Evolutionary conservation across 148 eudicot genomes (phyloP).

Genomic region (Silene latifolia): DNA sequence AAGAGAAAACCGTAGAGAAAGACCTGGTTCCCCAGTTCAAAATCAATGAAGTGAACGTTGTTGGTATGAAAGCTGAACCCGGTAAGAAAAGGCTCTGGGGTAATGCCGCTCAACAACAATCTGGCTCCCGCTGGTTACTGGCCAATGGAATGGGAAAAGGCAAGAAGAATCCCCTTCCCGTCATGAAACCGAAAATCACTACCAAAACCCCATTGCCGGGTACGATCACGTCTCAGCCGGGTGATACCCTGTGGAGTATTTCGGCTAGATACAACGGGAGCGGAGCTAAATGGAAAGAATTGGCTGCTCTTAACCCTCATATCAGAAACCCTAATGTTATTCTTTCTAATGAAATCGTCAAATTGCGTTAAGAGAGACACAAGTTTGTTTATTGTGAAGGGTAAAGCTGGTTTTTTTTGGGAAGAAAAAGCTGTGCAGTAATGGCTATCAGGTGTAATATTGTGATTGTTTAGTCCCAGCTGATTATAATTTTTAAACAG

Average conservation of each 20-base stretch:
- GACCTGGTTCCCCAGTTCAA: slow-evolving; percentile 68
- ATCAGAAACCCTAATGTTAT: slow-evolving; percentile 65
- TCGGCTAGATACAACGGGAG: slow-evolving; percentile 60
- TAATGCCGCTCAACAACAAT: slow-evolving; percentile 60
- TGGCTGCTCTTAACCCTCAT: slow-evolving; percentile 57
- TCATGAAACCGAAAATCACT: slow-evolving; percentile 50
- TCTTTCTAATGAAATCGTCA: slow-evolving; percentile 47
- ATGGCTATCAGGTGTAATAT: background rate
- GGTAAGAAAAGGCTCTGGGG: slow-evolving; percentile 93
- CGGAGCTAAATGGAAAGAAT: slow-evolving; percentile 64
- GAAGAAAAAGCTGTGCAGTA: no score
- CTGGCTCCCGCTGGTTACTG: slow-evolving; percentile 97
- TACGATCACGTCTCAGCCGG: slow-evolving; percentile 49
- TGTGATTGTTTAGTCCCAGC: background rate
- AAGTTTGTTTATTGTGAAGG: background rate
- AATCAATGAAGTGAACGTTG: slow-evolving; percentile 77
- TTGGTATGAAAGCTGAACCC: slow-evolving; percentile 65
- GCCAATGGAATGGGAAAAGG: slow-evolving; percentile 97
- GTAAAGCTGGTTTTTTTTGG: background rate
- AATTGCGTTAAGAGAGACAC: slow-evolving; percentile 35
- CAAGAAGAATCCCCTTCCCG: slow-evolving; percentile 53
- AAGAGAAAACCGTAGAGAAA: slow-evolving; percentile 42
- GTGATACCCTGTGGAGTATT: slow-evolving; percentile 82
- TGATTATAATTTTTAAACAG: background rate
- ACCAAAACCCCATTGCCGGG: slow-evolving; percentile 37